Percentiles rank a stretch among this genome's conserved stretches.
These are phyloP conservation scores for Neurospora intermedia DNA, from an alignment of 495 filamentous ascomycete species.

Conservation along the genomic window DNA sequence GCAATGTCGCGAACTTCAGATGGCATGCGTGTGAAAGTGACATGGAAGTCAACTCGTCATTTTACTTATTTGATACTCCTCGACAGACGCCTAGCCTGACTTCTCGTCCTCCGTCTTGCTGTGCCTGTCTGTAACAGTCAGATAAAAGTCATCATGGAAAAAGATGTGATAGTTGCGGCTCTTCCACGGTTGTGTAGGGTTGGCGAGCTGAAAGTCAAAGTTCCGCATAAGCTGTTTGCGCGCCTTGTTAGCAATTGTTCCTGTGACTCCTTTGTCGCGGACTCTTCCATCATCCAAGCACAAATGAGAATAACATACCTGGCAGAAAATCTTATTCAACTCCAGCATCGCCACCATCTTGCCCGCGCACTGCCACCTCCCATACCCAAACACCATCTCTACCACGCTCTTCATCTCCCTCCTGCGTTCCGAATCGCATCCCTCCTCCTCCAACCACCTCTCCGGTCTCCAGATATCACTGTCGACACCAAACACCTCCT, in stretches of 20 bases:
- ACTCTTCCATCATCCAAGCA: no score
- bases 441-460: constrained; percentile 39
- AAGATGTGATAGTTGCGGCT: constrained; percentile 15
- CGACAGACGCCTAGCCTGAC: background rate
- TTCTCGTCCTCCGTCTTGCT: background rate
- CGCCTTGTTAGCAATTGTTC: no score
- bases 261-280: background rate
- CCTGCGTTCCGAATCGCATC: constrained; percentile 13
- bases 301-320: no score
- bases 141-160: constrained; percentile 21
- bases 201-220: constrained; percentile 42
- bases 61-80: background rate
- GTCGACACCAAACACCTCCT: constrained; percentile 38
- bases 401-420: constrained; percentile 26
- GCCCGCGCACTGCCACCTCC: constrained; percentile 35
- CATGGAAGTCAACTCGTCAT: background rate
- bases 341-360: constrained; percentile 36
- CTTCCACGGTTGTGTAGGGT: constrained; percentile 35
- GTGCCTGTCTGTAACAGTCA: constrained; percentile 13
- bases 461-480: constrained; percentile 42
- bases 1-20: background rate
- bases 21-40: background rate
- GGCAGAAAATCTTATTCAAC: constrained; percentile 47
- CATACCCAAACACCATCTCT: constrained; percentile 34
- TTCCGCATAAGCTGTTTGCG: constrained; percentile 36